These are phyloP conservation scores for Alternaria panax DNA, from an alignment of 2,329 filamentous ascomycete species.

Conservation along the genomic window DNA sequence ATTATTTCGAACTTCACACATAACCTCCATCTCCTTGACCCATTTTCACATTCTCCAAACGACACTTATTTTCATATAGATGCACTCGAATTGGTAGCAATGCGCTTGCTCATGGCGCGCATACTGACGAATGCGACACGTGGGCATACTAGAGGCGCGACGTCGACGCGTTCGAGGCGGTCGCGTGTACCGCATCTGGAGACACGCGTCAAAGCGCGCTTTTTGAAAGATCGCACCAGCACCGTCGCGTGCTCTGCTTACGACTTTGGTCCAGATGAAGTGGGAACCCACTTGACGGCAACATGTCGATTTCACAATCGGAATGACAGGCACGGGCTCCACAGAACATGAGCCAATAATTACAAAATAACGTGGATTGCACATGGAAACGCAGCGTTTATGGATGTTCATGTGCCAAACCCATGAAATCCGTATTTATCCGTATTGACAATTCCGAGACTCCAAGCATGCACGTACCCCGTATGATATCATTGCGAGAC, in stretches of 20 bases:
- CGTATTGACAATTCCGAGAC: not conserved
- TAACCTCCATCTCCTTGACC: no score
- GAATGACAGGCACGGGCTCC: not conserved
- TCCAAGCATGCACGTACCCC: constrained; percentile 17
- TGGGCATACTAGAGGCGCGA: not conserved
- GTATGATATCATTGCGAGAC: constrained; percentile 5
- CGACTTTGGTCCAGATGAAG: not conserved
- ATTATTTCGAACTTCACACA: constrained; percentile 49
- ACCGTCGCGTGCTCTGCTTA: not conserved
- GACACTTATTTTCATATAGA: not conserved
- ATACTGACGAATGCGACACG: no score
- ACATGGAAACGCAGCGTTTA: constrained; percentile 8
- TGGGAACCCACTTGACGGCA: not conserved
- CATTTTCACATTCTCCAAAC: no score
- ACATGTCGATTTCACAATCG: not conserved
- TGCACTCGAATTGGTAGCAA: no score
- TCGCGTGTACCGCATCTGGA: not conserved
- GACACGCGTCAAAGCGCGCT: not conserved
- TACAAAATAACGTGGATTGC: constrained; percentile 1
- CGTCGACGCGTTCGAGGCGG: not conserved
- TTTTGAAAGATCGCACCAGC: not conserved
- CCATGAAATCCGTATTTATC: constrained; percentile 2
- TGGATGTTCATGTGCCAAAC: constrained; percentile 22
- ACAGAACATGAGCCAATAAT: not conserved
- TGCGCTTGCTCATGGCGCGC: no score